phyloP scores from a whole-genome alignment of 257 asterid genomes.

The Salvia splendens region DNA sequence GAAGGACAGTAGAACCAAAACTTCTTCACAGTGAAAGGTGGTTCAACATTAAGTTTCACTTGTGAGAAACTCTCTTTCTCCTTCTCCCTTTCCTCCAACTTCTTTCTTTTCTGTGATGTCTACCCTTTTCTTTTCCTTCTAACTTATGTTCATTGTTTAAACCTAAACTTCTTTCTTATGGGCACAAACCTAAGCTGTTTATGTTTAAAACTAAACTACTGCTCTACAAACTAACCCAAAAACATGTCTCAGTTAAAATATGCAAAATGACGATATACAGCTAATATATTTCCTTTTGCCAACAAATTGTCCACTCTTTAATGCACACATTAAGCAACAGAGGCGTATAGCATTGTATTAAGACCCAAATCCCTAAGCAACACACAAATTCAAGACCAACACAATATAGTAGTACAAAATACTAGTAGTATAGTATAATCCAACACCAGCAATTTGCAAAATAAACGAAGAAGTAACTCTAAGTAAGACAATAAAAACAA shows the following conservation, averaged over 20 bases:
- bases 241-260: background rate
- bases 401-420: background rate
- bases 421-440: background rate
- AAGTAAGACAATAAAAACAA: background rate
- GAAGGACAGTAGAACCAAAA: background rate
- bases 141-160: background rate
- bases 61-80: background rate
- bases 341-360: background rate
- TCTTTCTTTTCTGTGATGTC: background rate
- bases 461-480: background rate
- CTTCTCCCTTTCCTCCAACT: background rate
- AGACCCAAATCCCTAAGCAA: background rate
- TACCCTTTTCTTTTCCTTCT: background rate
- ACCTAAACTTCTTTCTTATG: background rate
- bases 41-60: background rate
- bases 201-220: background rate
- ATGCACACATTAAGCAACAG: background rate
- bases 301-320: conserved; percentile 9
- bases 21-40: background rate
- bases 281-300: background rate
- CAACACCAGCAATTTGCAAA: background rate
- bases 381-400: background rate
- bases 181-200: background rate
- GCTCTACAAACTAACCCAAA: background rate
- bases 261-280: background rate